Base-by-base conservation (phyloP, 2,329 filamentous ascomycete species). In the Aphanocladium album region DNA sequence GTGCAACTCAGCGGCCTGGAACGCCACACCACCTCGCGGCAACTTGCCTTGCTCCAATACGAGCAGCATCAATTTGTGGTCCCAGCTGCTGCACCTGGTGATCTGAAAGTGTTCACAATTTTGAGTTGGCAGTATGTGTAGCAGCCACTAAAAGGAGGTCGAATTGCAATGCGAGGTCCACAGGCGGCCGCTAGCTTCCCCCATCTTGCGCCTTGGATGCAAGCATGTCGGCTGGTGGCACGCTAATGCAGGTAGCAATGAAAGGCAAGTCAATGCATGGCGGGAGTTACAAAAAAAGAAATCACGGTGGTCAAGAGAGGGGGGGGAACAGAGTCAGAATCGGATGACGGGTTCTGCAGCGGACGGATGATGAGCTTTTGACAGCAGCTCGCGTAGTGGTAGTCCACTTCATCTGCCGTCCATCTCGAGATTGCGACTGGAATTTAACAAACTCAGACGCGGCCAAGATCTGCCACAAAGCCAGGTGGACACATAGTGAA, bases 151-250 rank as follows among this genome's bases (percentile, higher is more conserved):
- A 59, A 59, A 52, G 25, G 56, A 46, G 47, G 47, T 33, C 27
- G 25, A 59, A 59, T 59, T 33, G 56, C 25, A 51, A 59, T 59
- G 27, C 56, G 7, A 23, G 56, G 35, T 33, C 56, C 56, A 50
- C 56, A 43, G 27, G 4, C 5, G 41, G 17, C 33, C 17, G 23
- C 23, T 51, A 35, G 47, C 47, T 35, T 35, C 27, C n/a, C 8
- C 47, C 25, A 16, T 51, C 5, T 12, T 50, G 53, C 37, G 19
- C 8, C 27, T 39, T 47, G 30, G 37, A 43, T 39, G 14, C 25
- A 27, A 25, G 37, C 17, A 45, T 8, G 23, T 23, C 33, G 50
- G 8, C 25, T n/a, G 27, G 27, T 37, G 16, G 19, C 41, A 25
- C 27, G 21, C 19, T 27, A 47, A 47, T 47, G 45, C 45, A 17